Evolutionary conservation across 2,329 filamentous ascomycete species (phyloP).

Genomic region (Rhexocercosporidium sp.): DNA sequence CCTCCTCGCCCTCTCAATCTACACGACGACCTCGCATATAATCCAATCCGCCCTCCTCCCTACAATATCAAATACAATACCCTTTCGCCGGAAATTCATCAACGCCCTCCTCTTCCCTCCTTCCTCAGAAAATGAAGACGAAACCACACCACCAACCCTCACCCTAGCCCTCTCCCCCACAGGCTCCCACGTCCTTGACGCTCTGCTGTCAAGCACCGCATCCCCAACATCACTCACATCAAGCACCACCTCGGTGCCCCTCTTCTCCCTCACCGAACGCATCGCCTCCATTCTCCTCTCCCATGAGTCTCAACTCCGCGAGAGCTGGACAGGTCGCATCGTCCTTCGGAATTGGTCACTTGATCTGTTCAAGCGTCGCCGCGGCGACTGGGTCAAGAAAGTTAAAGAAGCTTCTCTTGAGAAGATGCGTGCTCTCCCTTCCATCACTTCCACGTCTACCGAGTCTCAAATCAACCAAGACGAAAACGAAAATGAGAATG

Average conservation of each 20-base stretch:
- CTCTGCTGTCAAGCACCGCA: conserved; percentile 55
- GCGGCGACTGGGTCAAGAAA: conserved; percentile 67
- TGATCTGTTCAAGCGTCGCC: conserved; percentile 69
- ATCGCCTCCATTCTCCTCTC: conserved; percentile 66
- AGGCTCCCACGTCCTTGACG: conserved; percentile 71
- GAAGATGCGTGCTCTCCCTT: conserved; percentile 2
- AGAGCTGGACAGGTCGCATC: conserved; percentile 67
- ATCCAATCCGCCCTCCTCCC: conserved; percentile 67
- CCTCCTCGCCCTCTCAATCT: conserved; percentile 65
- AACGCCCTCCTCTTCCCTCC: conserved; percentile 56
- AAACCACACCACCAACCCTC: conserved; percentile 25
- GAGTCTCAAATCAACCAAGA: background rate
- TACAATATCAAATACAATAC: conserved; percentile 59
- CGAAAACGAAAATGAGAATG: conserved; percentile 5
- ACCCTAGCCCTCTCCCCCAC: conserved; percentile 58
- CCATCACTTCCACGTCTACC: background rate
- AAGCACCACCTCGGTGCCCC: conserved; percentile 19
- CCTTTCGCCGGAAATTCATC: conserved; percentile 67
- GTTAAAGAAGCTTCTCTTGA: conserved; percentile 48
- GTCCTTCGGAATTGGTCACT: conserved; percentile 79
- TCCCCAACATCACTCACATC: conserved; percentile 13
- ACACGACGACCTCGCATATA: conserved; percentile 60
- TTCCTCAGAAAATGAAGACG: conserved; percentile 2
- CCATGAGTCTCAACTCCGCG: conserved; percentile 64
- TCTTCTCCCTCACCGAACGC: conserved; percentile 71